Conservation (phyloP, 2,329 filamentous ascomycete species). For the Stachybotrys echinatus region DNA sequence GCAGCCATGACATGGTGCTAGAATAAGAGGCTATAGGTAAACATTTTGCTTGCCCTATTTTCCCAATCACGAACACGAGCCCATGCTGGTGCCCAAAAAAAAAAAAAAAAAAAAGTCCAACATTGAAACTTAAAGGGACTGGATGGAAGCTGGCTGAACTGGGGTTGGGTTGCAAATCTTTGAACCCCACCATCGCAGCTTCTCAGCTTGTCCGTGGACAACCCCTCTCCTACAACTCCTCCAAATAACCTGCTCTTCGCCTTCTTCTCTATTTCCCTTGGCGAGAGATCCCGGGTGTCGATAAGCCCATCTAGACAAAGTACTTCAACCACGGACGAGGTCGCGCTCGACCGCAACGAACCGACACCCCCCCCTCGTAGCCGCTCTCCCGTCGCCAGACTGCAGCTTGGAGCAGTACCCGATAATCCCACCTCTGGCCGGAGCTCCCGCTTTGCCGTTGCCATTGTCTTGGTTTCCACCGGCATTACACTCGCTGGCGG, state of each 20-base stretch:
- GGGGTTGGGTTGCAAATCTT: not conserved
- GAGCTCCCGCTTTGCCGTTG: not conserved
- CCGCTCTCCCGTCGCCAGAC: not conserved
- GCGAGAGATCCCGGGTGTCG: no score
- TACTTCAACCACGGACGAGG: no score
- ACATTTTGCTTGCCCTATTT: no score
- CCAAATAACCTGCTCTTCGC: no score
- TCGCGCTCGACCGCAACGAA: not conserved
- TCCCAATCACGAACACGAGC: no score
- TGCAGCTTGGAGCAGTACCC: not conserved
- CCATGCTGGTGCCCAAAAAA: no score
- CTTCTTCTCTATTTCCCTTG: no score
- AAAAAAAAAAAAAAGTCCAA: no score
- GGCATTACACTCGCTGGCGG: not conserved
- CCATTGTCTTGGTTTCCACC: not conserved
- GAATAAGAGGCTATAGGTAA: no score
- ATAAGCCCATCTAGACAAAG: no score
- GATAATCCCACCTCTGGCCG: not conserved
- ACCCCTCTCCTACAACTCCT: not conserved
- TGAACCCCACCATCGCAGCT: constrained; percentile 13
- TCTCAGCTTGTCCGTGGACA: constrained; percentile 2
- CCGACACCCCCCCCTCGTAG: not conserved
- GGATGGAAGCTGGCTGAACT: no score
- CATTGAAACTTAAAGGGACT: not conserved
- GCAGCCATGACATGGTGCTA: no score